phyloP scores from a whole-genome alignment of 768 basidiomycete genomes.

The Mycena kentingensis region DNA sequence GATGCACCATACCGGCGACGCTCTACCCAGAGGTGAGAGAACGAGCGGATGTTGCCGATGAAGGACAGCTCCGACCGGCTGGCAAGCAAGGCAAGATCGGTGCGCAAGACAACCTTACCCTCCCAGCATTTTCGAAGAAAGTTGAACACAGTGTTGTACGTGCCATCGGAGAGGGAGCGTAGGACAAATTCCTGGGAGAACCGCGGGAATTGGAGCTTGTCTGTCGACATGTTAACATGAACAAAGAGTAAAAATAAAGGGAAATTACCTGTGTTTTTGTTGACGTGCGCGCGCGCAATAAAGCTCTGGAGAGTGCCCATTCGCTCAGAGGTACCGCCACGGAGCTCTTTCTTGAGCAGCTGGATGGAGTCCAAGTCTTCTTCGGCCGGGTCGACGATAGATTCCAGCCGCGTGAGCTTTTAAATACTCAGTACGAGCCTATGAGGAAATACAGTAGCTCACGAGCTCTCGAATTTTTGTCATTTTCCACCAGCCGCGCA shows the following conservation, averaged over 20 bases:
- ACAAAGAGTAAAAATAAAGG: background rate
- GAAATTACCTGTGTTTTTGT: slow-evolving; percentile 2
- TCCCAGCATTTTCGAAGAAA: background rate
- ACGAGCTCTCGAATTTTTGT: slow-evolving; percentile 17
- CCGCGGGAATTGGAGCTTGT: background rate
- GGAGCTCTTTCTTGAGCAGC: slow-evolving; percentile 12
- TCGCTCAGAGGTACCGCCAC: slow-evolving; percentile 15
- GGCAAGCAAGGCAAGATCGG: slow-evolving; percentile 1
- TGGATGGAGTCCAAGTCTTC: slow-evolving; percentile 11
- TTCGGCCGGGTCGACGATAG: background rate
- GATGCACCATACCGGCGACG: slow-evolving; percentile 11
- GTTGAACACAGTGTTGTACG: background rate
- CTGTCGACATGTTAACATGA: background rate
- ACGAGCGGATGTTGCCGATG: slow-evolving; percentile 10
- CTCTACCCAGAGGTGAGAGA: slow-evolving; percentile 8
- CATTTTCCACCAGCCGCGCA: slow-evolving; percentile 23
- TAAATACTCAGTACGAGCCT: background rate
- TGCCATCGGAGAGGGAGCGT: background rate
- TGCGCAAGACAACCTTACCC: background rate
- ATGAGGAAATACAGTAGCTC: background rate
- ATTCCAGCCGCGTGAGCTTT: background rate
- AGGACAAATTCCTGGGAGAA: background rate
- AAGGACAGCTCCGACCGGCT: background rate
- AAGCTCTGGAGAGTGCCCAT: slow-evolving; percentile 20
- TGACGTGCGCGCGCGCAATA: slow-evolving; percentile 5